Evolutionary conservation across 2,329 filamentous ascomycete species (phyloP), one percentile per base, ranked within the genome.

Genomic region (Ambrosiella xylebori): DNA sequence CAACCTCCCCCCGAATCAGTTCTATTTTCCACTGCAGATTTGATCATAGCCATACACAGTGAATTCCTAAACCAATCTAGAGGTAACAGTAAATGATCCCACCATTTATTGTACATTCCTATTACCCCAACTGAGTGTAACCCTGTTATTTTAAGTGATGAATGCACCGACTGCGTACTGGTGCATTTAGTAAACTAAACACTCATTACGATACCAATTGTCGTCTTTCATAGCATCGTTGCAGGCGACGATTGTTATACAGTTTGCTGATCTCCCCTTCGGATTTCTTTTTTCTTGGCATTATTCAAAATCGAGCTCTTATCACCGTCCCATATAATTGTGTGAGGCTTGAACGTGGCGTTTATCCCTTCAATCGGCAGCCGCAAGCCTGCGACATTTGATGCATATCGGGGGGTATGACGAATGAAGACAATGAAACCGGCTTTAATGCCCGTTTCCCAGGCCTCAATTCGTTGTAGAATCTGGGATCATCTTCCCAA

Each of bases 361-460:
- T 11, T 36, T 35, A 11, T 17, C n/a, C 9, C 47, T 9, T 51
- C 9, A 5, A 36, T 19, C 17, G 19, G 8, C 47, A 11, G 47
- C 47, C 12, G 19, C 7, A 19, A 36, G 47, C 47, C 9, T 51
- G 47, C 19, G 47, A 51, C 47, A 51, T 47, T 56, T 44, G 13
- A 15, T 27, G 35, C 17, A 17, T n/a, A 41, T 41, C 52, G 54
- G 39, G 39, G 56, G 27, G 27, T 27, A 60, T 56, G 44, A 60
- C 55, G 59, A 54, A 55, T 51, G 40, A 51, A 45, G 54, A 45
- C 41, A 52, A 45, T 57, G 53, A 45, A 41, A 55, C 49, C 56
- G 59, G 59, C 59, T 55, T 60, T 56, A 56, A 60, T 51, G 56
- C 59, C 59, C 56, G 52, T 55, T 41, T 60, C 59, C 51, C 50